A percentile compares a stretch with the other conserved stretches of the same genome.
Evolutionary conservation across 202 grass and related monocot species (phyloP).

Genomic region (Zoysia matrella): DNA sequence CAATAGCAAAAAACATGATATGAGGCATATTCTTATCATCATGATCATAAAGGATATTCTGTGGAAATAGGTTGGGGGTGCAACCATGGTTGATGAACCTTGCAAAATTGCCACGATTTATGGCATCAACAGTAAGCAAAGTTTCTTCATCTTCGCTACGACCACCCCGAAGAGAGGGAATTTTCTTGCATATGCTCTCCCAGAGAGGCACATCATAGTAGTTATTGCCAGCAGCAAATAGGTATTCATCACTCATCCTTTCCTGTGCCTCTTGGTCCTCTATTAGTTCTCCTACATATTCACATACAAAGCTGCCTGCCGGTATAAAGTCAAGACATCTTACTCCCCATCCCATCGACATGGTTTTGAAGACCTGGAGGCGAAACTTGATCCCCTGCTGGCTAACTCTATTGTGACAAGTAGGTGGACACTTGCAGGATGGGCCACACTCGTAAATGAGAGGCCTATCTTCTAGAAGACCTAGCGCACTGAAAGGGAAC

Average conservation of each 20-base stretch:
- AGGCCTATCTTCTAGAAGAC: slow-evolving; percentile 57
- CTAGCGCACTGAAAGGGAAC: slow-evolving; percentile 53
- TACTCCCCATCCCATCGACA: slow-evolving; percentile 73
- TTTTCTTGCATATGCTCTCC: slow-evolving; percentile 41
- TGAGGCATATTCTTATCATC: slow-evolving; percentile 62
- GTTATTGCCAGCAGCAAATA: slow-evolving; percentile 56
- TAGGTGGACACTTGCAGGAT: slow-evolving; percentile 70
- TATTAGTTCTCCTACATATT: slow-evolving; percentile 66
- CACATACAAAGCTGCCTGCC: slow-evolving; percentile 66
- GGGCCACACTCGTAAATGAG: slow-evolving; percentile 76
- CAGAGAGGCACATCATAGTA: slow-evolving; percentile 61
- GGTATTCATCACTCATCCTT: slow-evolving; percentile 61
- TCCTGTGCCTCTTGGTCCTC: slow-evolving; percentile 54
- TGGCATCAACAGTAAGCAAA: slow-evolving; percentile 59
- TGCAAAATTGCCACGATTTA: slow-evolving; percentile 57
- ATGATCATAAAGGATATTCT: slow-evolving; percentile 75
- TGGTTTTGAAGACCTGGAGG: slow-evolving; percentile 69
- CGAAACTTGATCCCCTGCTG: slow-evolving; percentile 62
- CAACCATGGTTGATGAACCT: slow-evolving; percentile 77
- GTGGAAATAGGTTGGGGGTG: slow-evolving; percentile 63
- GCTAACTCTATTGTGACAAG: slow-evolving; percentile 70
- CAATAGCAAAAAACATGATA: slow-evolving; percentile 62
- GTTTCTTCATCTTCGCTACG: slow-evolving; percentile 28
- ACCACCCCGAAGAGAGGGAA: slow-evolving; percentile 59
- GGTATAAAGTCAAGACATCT: slow-evolving; percentile 64